These are phyloP conservation scores for Solioccasus polychromus DNA, from an alignment of 768 basidiomycete species.

Conservation along the genomic window DNA sequence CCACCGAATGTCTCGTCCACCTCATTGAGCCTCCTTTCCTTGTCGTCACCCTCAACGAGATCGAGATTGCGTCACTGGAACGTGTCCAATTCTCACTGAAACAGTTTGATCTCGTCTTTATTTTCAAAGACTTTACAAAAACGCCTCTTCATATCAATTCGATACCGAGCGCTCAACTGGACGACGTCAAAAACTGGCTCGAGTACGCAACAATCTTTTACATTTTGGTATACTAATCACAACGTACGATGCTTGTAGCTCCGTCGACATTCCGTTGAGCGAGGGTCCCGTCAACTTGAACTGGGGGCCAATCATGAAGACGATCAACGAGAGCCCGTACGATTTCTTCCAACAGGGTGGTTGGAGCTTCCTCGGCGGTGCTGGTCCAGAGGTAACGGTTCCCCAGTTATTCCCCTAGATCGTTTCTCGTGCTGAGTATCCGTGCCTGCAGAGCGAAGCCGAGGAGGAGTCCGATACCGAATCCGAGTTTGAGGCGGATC, in stretches of 20 bases:
- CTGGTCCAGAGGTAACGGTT: constrained; percentile 64
- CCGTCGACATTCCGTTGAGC: constrained; percentile 93
- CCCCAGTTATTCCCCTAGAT: constrained; percentile 1
- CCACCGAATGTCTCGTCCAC: constrained; percentile 94
- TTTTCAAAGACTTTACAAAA: constrained; percentile 95
- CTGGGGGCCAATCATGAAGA: constrained; percentile 99
- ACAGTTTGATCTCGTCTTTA: constrained; percentile 96
- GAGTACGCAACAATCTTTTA: constrained; percentile 58
- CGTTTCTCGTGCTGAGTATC: constrained; percentile 31
- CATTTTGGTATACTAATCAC: constrained; percentile 4
- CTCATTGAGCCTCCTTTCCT: constrained; percentile 95
- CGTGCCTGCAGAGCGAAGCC: constrained; percentile 49
- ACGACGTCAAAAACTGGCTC: constrained; percentile 99
- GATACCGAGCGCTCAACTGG: constrained; percentile 84
- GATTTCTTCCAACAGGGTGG: constrained; percentile 97
- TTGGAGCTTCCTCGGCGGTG: constrained; percentile 86
- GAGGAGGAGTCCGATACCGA: constrained; percentile 65
- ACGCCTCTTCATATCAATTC: constrained; percentile 94
- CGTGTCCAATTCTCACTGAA: constrained; percentile 94
- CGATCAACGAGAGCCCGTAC: constrained; percentile 91
- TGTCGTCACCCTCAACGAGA: constrained; percentile 90
- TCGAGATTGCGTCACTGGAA: constrained; percentile 95
- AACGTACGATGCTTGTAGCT: constrained; percentile 46
- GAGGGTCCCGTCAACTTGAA: constrained; percentile 97
- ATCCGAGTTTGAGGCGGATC: constrained; percentile 62